Conservation (phyloP, 257 asterid genomes). For the Datura wrightii region DNA sequence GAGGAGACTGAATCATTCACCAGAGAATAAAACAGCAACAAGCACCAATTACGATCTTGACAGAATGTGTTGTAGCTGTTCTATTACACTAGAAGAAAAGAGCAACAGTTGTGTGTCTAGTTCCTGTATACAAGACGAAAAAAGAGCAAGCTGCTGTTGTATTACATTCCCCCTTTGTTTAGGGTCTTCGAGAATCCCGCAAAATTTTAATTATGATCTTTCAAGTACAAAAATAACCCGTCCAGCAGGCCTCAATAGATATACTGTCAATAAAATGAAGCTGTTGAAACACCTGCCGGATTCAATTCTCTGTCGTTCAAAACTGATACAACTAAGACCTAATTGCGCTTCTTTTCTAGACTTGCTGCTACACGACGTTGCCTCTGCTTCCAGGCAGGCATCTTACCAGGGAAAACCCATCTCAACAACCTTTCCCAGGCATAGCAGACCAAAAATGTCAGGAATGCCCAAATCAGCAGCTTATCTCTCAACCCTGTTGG, state of each 20-base stretch:
- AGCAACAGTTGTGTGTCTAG: constrained; percentile 20
- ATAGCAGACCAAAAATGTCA: constrained; percentile 67
- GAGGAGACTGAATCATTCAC: background rate
- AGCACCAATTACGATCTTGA: background rate
- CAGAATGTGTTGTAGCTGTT: background rate
- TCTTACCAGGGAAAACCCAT: constrained; percentile 95
- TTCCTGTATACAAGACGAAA: background rate
- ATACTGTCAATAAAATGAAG: constrained; percentile 1
- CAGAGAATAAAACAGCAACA: background rate
- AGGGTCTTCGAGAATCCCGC: constrained; percentile 9
- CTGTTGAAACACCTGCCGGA: background rate
- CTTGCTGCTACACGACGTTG: constrained; percentile 65
- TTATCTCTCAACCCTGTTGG: constrained; percentile 80
- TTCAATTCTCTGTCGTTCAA: background rate
- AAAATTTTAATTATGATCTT: background rate
- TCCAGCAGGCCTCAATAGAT: background rate
- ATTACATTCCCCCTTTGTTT: background rate
- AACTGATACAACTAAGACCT: constrained; percentile 13
- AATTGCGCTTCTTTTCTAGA: constrained; percentile 56
- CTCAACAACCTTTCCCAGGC: constrained; percentile 82
- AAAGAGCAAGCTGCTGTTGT: background rate
- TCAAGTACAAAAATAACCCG: background rate
- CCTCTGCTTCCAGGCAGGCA: constrained; percentile 91
- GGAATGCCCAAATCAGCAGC: constrained; percentile 79
- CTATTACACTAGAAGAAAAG: background rate